phyloP scores from a whole-genome alignment of 1,284 basidiomycete genomes.

The Vanrija humicola region DNA sequence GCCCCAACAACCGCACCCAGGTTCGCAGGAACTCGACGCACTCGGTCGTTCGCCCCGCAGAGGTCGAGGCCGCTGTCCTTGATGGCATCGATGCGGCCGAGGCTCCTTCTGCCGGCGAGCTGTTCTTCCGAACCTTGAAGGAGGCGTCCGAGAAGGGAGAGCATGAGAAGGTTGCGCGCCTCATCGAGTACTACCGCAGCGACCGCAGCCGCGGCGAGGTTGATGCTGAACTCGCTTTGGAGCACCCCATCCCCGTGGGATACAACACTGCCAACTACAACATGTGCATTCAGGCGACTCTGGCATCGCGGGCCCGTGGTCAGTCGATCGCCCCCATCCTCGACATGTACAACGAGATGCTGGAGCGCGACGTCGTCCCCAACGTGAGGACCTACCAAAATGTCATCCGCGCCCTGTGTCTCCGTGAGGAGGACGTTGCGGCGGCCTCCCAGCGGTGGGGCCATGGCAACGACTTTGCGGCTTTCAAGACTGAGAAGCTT shows the following conservation, averaged over 20 bases:
- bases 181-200: constrained; percentile 31
- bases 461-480: neutral
- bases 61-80: constrained; percentile 1
- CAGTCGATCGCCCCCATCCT: constrained; percentile 61
- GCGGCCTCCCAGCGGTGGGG: constrained; percentile 49
- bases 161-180: neutral
- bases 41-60: constrained; percentile 15
- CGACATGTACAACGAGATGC: constrained; percentile 71
- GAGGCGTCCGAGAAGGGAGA: neutral
- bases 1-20: constrained; percentile 8
- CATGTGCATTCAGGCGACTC: constrained; percentile 59
- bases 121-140: constrained; percentile 1
- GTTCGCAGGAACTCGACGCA: constrained; percentile 32
- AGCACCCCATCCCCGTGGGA: constrained; percentile 29
- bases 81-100: neutral
- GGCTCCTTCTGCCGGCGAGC: neutral
- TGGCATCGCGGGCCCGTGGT: constrained; percentile 54
- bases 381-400: constrained; percentile 64
- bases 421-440: constrained; percentile 68
- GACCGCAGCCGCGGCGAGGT: constrained; percentile 3
- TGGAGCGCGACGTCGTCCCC: constrained; percentile 63
- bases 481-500: constrained; percentile 5
- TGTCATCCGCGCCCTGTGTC: constrained; percentile 65
- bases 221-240: constrained; percentile 18
- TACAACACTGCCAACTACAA: constrained; percentile 59